Evolutionary conservation across 495 filamentous ascomycete genomes (phyloP), one percentile per base, ranked within the genome.

Genomic region (Xylaria cubensis): DNA sequence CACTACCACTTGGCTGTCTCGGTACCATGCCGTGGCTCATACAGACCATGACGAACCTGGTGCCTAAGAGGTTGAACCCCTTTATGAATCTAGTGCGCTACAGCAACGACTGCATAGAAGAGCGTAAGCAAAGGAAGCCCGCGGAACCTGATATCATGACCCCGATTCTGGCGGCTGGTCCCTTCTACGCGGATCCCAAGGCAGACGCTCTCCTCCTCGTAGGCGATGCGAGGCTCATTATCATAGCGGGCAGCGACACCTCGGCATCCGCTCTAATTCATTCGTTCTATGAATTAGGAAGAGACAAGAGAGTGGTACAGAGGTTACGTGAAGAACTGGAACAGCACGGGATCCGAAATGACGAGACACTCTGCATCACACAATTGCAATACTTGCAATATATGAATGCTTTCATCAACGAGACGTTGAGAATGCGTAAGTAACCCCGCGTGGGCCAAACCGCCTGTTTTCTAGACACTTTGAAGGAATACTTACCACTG

Each of bases 181-280:
- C 82, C 48, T 72, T 78, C 36, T 76, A 80, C 15, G 21, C 79
- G 0, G 56, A 75, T 19, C 82, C 84, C 42, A 78, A 77, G 9
- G 71, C 79, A 65, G 71, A 84, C 73, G 67, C 68, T 44, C 73
- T 72, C 2, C 78, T 79, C 42, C 55, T 86, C n/a, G 68, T 80
- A 29, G 73, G 80, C 9, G 78, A 83, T 61, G 79, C 80, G 0
- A 79, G 84, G 58, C 70, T 83, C 29, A 81, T 83, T 42, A 79
- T 86, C 53, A 82, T 86, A 34, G 86, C 86, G 1, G 87, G 86
- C 0, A 83, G 80, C n/a, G 87, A 88, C 70, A 88, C 85, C 15
- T 84, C 85, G 0, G 84, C 86, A 3, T 83, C 84, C 19, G 76
- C 82, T 0, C 76, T 88, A 0, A 81, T 82, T 36, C 80, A 84